Base-by-base conservation (phyloP, 805 yeast species). In the Metschnikowia amazonensis region DNA sequence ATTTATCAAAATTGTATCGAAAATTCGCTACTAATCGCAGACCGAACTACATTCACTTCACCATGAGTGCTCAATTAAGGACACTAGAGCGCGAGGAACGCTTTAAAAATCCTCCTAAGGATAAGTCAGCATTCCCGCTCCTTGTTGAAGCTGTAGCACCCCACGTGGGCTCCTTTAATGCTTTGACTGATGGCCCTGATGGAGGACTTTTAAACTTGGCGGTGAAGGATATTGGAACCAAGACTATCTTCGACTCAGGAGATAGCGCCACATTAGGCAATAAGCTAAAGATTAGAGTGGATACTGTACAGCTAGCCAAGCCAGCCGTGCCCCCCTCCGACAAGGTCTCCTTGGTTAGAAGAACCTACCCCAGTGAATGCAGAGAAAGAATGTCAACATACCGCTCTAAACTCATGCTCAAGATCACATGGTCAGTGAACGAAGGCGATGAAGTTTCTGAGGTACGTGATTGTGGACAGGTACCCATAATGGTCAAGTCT, bases 131-230 rank as follows among this genome's bases (percentile, higher is more conserved):
- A 6, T 92, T 71, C 59, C 96, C 97, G 13, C 68, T 89, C 33
- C 75, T 94, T 30, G 78, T 79, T 47, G 96, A 89, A 51, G 98
- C 99, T 13, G 94, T 94, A 33, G 81, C 81, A 46, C 99, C 99
- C 4, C 99, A 94, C 64, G 79, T 94, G 45, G 97, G 96, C 7
- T 92, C 98, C 1, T 94, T 94, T 75, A 86, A 94, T 74, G 97
- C 97, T 4, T 74, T 94, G 46, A 86, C 96, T 20, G 95, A 87
- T 47, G 96, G 96, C 36, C 81, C 86, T 20, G 82, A 75, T 36
- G 95, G 92, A 38, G 97, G 97, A 5, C 66, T 94, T 21, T 73
- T 94, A 49, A 89, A 90, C 63, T 70, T 84, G 42, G 97, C 86
- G 2, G 95, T 85, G 38, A 76, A 84, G 58, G 98, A 94, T 60